These are phyloP conservation scores for Nemania diffusa DNA, from an alignment of 2,329 filamentous ascomycete genomes.

Conservation along the genomic window DNA sequence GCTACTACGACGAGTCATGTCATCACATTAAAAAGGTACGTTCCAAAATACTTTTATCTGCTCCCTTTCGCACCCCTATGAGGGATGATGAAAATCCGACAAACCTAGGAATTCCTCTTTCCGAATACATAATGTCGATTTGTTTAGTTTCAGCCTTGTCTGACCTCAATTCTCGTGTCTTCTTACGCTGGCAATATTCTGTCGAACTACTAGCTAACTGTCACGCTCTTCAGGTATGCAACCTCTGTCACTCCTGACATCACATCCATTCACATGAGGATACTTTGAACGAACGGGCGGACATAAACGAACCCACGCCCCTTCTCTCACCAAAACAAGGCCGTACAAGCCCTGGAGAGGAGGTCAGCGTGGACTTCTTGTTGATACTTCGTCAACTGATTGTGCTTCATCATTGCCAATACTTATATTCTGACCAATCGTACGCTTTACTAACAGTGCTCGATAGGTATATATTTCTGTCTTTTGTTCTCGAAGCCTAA, in stretches of 20 bases:
- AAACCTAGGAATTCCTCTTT: conserved; percentile 74
- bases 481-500: background rate
- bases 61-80: conserved; percentile 39
- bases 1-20: background rate
- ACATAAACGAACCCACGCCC: conserved; percentile 69
- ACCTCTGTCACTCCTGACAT: conserved; percentile 35
- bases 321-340: conserved; percentile 64
- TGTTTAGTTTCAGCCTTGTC: conserved; percentile 77
- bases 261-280: conserved; percentile 62
- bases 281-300: conserved; percentile 76
- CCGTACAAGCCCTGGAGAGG: conserved; percentile 71
- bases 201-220: conserved; percentile 31
- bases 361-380: conserved; percentile 64
- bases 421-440: conserved; percentile 28
- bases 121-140: conserved; percentile 73
- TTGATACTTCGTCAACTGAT: conserved; percentile 75
- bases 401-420: conserved; percentile 46
- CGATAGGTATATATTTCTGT: conserved; percentile 43
- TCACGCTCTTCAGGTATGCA: conserved; percentile 56
- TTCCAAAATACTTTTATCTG: background rate
- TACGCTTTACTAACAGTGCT: conserved; percentile 45
- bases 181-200: conserved; percentile 35
- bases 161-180: conserved; percentile 56
- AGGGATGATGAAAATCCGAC: conserved; percentile 69
- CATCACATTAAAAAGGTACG: conserved; percentile 33